Conservation (phyloP, 352 stramenopile genomes). For the Pythium guiyangense region DNA sequence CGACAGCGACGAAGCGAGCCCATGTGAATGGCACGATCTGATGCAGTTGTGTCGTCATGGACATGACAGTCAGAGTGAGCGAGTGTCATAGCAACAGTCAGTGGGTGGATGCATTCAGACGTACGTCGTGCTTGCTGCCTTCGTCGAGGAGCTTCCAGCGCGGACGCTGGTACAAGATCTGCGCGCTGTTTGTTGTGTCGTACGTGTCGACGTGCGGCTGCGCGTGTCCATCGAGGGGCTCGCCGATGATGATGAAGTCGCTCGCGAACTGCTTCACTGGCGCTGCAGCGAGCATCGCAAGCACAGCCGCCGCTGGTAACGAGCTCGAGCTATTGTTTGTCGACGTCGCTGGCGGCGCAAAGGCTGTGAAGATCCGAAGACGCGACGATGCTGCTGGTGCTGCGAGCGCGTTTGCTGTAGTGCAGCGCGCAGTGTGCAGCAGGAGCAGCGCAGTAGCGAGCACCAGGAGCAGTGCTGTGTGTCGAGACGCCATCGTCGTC, state of each 20-base stretch:
- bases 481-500: neutral
- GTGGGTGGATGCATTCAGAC: neutral
- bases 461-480: neutral
- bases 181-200: slow-evolving; percentile 3
- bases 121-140: slow-evolving; percentile 11
- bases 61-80: too few relatives aligned
- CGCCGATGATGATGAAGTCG: slow-evolving; percentile 15
- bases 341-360: neutral
- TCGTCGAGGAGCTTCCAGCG: slow-evolving; percentile 14
- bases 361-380: neutral
- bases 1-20: slow-evolving; percentile 18
- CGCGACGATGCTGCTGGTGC: neutral
- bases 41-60: neutral
- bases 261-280: slow-evolving; percentile 6
- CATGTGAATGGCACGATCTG: slow-evolving; percentile 16
- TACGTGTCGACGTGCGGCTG: neutral
- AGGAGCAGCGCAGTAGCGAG: neutral
- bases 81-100: neutral
- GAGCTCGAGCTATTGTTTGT: neutral
- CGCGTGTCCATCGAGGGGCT: neutral
- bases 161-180: slow-evolving; percentile 11
- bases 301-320: neutral
- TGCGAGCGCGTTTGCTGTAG: neutral
- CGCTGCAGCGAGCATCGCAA: neutral
- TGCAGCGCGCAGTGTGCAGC: neutral